Evolutionary conservation across 768 basidiomycete genomes (phyloP), one percentile per base, ranked within the genome.

Genomic region (Hygrophoropsis aurantiaca): DNA sequence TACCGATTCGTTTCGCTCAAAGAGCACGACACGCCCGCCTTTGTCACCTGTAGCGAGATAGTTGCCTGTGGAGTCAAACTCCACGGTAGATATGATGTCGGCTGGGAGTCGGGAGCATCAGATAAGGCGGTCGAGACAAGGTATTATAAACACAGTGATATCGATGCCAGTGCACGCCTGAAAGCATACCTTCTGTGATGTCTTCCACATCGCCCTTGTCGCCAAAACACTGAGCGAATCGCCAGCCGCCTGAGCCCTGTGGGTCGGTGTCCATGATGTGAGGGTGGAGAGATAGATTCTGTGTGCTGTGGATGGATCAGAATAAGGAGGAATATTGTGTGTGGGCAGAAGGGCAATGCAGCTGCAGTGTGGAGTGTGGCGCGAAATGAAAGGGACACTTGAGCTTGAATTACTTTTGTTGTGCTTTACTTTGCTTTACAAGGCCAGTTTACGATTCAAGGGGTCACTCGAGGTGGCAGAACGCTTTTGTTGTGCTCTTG

Each of bases 41-140:
- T 99, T 99, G 79, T 99, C 97, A 53, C 97, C 97, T 1, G 97
- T 99, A 46, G 97, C 97, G 57, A 99, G 91, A 68, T 99, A 99
- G 68, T 97, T 97, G 42, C 97, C 97, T 42, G 97, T 97, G 49
- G 97, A 95, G 71, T 98, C 97, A 64, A 98, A 99, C 76, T 99
- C 97, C 67, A 98, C 97, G 51, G 95, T 97, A 41, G 97, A 98
- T 71, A 99, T 99, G 78, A 99, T 98, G 79, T 99, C 97, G 77
- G 97, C 94, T 97, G 72, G 53, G 59, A 44, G 61, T 37, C 45
- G 23, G 51, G 47, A 58, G 55, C 50, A 61, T 49, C 47, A 48
- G 49, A 38, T 40, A 45, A 40, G 27, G 44, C 47, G 46, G 42
- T 48, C 21, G 30, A 26, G 46, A 51, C 10, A 51, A 36, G 39